phyloP scores from a whole-genome alignment of 306 rosid genomes.

The Prunus padus region DNA sequence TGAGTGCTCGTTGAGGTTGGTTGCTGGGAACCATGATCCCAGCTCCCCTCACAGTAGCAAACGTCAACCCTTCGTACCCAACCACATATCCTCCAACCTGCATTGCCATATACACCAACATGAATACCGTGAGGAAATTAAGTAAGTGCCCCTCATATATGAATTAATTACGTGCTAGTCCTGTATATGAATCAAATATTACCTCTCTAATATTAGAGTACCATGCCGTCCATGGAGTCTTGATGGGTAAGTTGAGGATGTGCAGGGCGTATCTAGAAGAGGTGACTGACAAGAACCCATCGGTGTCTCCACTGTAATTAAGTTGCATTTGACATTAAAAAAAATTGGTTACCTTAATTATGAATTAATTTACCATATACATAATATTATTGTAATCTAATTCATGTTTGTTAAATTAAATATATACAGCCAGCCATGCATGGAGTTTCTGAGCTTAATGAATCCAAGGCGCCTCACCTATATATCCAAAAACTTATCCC shows the following conservation, averaged over 20 bases:
- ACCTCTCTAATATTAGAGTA: conserved; percentile 40
- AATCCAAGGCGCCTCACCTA: conserved; percentile 4
- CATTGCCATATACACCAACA: conserved; percentile 4
- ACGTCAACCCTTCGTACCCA: conserved; percentile 51
- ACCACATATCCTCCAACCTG: conserved; percentile 64
- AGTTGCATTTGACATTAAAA: background rate
- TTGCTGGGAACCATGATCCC: conserved; percentile 58
- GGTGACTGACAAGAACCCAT: conserved; percentile 53
- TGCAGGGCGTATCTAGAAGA: conserved; percentile 51
- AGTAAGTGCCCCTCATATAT: too few relatives aligned
- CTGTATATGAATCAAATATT: background rate
- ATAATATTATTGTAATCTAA: too few relatives aligned
- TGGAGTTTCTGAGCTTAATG: too few relatives aligned
- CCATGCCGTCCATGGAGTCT: conserved; percentile 58
- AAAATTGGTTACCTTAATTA: background rate
- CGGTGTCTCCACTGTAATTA: conserved; percentile 53
- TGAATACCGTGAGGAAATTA: background rate
- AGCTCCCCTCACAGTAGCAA: conserved; percentile 54
- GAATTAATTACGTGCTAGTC: too few relatives aligned
- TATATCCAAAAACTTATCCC: conserved; percentile 30
- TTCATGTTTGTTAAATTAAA: too few relatives aligned
- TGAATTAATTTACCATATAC: too few relatives aligned
- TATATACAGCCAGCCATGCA: too few relatives aligned
- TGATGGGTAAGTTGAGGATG: conserved; percentile 32
- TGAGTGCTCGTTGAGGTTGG: conserved; percentile 48